Evolutionary conservation across 2,329 filamentous ascomycete species (phyloP), one percentile per base, ranked within the genome.

Genomic region (Venturia carpophila): DNA sequence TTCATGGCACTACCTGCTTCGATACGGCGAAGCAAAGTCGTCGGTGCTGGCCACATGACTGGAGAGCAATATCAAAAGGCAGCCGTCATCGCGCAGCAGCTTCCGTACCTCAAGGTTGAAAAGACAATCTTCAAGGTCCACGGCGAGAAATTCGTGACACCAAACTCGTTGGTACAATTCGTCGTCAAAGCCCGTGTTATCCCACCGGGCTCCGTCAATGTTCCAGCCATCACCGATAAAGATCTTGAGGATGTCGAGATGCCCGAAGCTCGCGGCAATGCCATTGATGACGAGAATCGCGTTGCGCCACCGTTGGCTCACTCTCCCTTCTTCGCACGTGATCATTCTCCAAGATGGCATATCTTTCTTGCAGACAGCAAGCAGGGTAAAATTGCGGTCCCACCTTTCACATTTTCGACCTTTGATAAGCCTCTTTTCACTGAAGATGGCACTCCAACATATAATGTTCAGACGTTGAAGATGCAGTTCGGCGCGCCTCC

Each of bases 51-150:
- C 49, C 86, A 93, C 49, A 79, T 99, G 45, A 87, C 83, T 5
- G 87, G 91, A 69, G 77, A 84, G 67, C 86, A 97, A 75, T 96
- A 96, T 77, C 80, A 85, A 68, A 83, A 87, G 52, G 89, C 89
- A 45, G 82, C 96, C 67, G 78, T 78, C 60, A 88, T 97, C 39
- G 92, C 92, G 37, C 86, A 86, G 70, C 91, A 97, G 77, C 82
- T 99, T 37, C 94, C 94, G 1, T 84, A 86, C 68, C 82, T 99
- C 65, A 84, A 89, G 66, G 86, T 99, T 13, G 91, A 91, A 72
- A 95, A 92, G 79, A 91, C 92, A 9, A 99, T 96, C 78, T 99
- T 99, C 86, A 99, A 99, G 82, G 95, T 99, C 58, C 88, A 91
- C 63, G 94, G 94, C 73, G 95, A 99, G 78, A 90, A 89, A 69